phyloP scores from a whole-genome alignment of 202 grass and related monocot genomes.

The Setaria viridis region DNA sequence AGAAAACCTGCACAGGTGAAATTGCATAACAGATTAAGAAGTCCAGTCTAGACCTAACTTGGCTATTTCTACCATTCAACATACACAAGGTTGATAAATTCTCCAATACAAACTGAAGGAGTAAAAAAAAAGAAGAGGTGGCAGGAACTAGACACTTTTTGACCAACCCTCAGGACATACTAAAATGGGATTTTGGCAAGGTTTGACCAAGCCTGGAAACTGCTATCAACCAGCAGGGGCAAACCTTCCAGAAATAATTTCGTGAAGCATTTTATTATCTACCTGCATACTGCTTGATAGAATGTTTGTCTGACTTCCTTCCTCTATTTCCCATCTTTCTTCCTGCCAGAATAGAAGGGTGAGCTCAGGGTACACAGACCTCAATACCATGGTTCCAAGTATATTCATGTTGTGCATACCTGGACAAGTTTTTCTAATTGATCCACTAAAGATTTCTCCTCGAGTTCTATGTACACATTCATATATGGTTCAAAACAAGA shows the following conservation, averaged over 20 bases:
- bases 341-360: constrained; percentile 64
- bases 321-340: constrained; percentile 99
- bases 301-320: constrained; percentile 98
- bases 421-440: constrained; percentile 99
- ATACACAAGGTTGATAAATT: neutral
- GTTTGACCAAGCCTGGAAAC: neutral
- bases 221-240: neutral
- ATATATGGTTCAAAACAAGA: constrained; percentile 98
- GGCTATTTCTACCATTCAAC: constrained; percentile 3
- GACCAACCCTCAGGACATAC: neutral
- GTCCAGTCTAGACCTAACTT: neutral
- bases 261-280: constrained; percentile 34
- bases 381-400: constrained; percentile 29
- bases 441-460: constrained; percentile 95
- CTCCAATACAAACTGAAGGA: neutral
- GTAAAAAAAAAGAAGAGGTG: neutral
- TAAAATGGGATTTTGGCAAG: neutral
- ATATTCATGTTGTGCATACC: constrained; percentile 53
- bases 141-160: neutral
- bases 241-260: constrained; percentile 33
- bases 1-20: constrained; percentile 75
- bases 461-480: constrained; percentile 93
- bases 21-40: constrained; percentile 32
- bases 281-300: constrained; percentile 98
- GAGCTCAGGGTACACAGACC: constrained; percentile 38